Evolutionary conservation across 2,329 filamentous ascomycete genomes (phyloP).

Genomic region (Rhynchosporium agropyri): DNA sequence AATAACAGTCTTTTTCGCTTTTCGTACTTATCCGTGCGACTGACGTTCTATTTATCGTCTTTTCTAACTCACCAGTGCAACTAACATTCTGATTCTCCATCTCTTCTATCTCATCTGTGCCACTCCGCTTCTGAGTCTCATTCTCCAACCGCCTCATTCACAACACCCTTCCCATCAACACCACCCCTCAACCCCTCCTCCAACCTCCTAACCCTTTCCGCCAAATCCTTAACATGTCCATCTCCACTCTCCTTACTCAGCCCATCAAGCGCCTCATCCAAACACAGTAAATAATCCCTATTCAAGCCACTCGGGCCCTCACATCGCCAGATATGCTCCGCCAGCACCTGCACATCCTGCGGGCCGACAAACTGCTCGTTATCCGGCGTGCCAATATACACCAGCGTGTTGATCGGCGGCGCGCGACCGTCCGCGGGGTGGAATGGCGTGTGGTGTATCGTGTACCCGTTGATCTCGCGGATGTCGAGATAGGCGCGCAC

Average conservation of each 20-base stretch:
- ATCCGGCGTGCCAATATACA: slow-evolving; percentile 92
- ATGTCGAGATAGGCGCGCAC: slow-evolving; percentile 92
- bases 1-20: no score
- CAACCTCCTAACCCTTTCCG: slow-evolving; percentile 68
- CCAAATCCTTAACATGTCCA: slow-evolving; percentile 82
- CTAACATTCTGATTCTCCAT: no score
- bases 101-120: no score
- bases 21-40: slow-evolving; percentile 44
- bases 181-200: slow-evolving; percentile 44
- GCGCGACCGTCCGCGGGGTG: slow-evolving; percentile 52
- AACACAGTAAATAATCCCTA: slow-evolving; percentile 80
- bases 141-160: slow-evolving; percentile 34
- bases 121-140: slow-evolving; percentile 45
- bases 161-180: slow-evolving; percentile 27
- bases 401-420: slow-evolving; percentile 59
- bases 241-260: slow-evolving; percentile 79
- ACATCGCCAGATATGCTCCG: slow-evolving; percentile 77
- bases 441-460: slow-evolving; percentile 88
- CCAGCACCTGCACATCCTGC: slow-evolving; percentile 76
- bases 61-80: no score
- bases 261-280: slow-evolving; percentile 74
- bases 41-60: slow-evolving; percentile 32
- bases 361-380: slow-evolving; percentile 91
- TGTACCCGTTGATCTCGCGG: slow-evolving; percentile 96
- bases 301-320: slow-evolving; percentile 86